Percentiles rank a stretch among this genome's conserved stretches.
Evolutionary conservation across 2,329 filamentous ascomycete genomes (phyloP).

Genomic region (Seiridium cupressi): DNA sequence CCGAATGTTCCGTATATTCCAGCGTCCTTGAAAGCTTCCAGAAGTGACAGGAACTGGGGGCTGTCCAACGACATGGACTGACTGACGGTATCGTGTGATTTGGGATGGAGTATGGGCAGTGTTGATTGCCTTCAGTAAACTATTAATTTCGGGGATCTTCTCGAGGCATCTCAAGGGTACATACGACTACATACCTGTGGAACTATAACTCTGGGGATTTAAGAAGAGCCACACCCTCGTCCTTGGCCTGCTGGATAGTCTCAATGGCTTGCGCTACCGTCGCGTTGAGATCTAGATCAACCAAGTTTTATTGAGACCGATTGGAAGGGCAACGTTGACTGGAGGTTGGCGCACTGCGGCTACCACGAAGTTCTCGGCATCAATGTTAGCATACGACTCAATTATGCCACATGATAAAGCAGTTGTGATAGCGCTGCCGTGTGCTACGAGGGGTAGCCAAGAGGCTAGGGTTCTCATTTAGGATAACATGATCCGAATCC

Average conservation of each 20-base stretch:
- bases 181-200: not conserved
- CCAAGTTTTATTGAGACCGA: not conserved
- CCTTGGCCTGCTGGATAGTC: not conserved
- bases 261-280: not conserved
- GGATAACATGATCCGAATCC: too few species aligned
- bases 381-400: not conserved
- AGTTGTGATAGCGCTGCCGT: not conserved
- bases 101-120: not conserved
- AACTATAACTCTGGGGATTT: not conserved
- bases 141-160: too few species aligned
- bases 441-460: too few species aligned
- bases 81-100: not conserved
- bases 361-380: not conserved
- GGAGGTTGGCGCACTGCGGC: not conserved
- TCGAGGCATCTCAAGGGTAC: not conserved
- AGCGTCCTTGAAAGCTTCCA: not conserved
- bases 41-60: not conserved
- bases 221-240: not conserved
- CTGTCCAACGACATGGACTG: not conserved
- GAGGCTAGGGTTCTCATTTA: too few species aligned
- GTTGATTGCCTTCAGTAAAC: not conserved
- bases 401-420: not conserved
- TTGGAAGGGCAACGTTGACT: not conserved
- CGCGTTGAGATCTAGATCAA: not conserved
- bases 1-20: not conserved